A percentile compares a stretch with the other conserved stretches of the same genome.
Conservation (phyloP, 2,329 filamentous ascomycete genomes). For the Scedosporium boydii region DNA sequence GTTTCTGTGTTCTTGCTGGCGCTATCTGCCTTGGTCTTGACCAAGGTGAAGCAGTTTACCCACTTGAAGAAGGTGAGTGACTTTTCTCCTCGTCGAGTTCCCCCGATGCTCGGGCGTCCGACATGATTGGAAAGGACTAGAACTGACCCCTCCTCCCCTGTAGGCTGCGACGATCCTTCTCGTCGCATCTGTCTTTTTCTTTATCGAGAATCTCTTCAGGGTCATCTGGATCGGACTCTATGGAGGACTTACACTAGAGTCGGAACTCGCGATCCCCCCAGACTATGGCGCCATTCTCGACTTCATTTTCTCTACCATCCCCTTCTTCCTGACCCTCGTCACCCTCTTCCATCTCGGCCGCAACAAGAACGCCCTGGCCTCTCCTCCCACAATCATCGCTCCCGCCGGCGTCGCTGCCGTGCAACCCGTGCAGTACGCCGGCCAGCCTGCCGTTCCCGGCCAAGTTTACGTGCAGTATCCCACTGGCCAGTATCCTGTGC, state of each 20-base stretch:
- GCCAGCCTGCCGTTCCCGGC: background rate
- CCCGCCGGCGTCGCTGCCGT: background rate
- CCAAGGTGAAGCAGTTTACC: background rate
- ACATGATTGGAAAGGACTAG: background rate
- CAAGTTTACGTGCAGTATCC: background rate
- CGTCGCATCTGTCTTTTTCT: constrained; percentile 13
- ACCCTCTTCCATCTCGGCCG: constrained; percentile 18
- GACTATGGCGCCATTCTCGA: background rate
- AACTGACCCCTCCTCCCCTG: background rate
- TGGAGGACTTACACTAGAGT: background rate
- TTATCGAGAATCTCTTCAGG: constrained; percentile 32
- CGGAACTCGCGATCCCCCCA: background rate
- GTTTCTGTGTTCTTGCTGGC: background rate
- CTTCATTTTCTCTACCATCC: constrained; percentile 12
- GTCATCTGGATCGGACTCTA: constrained; percentile 24
- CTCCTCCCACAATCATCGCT: constrained; percentile 10
- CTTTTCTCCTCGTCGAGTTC: background rate
- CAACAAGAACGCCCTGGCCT: constrained; percentile 17
- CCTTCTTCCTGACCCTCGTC: constrained; percentile 14
- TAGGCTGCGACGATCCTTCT: background rate
- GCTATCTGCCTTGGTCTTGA: background rate
- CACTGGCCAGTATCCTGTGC: background rate
- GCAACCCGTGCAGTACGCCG: background rate
- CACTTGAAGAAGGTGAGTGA: background rate
- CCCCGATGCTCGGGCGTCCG: background rate